These are phyloP conservation scores for Fallopia convolvulus DNA, from an alignment of 148 eudicot species.

Conservation along the genomic window DNA sequence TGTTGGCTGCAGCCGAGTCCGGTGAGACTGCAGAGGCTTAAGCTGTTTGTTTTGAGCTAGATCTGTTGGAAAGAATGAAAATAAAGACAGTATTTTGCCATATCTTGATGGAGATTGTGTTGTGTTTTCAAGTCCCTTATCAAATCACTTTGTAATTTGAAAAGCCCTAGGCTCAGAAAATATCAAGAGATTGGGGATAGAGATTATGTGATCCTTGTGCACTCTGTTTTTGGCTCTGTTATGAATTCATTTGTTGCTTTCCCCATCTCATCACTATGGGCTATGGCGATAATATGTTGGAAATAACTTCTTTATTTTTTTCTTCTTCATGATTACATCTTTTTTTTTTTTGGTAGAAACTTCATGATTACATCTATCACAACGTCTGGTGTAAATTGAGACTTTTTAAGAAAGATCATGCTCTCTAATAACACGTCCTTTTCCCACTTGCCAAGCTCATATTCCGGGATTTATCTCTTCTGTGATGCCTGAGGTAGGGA, in stretches of 20 bases:
- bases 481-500: neutral
- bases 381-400: neutral
- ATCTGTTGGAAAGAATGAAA: neutral
- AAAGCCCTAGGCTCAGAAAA: neutral
- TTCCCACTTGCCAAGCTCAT: neutral
- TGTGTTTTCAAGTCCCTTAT: neutral
- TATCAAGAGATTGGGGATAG: slow-evolving; percentile 2
- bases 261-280: neutral
- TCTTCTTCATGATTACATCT: neutral
- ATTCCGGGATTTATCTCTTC: neutral
- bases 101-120: neutral
- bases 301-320: neutral
- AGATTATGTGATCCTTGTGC: neutral
- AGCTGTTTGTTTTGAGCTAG: neutral
- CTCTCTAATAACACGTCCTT: neutral
- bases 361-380: neutral
- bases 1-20: slow-evolving; percentile 46
- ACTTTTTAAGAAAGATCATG: neutral
- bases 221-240: neutral
- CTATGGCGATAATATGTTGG: neutral
- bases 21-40: slow-evolving; percentile 42
- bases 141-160: neutral
- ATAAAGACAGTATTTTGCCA: neutral
- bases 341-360: too few species aligned
- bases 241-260: neutral